Evolutionary conservation across 2,329 filamentous ascomycete species (phyloP).

Genomic region (Knufia petricola): DNA sequence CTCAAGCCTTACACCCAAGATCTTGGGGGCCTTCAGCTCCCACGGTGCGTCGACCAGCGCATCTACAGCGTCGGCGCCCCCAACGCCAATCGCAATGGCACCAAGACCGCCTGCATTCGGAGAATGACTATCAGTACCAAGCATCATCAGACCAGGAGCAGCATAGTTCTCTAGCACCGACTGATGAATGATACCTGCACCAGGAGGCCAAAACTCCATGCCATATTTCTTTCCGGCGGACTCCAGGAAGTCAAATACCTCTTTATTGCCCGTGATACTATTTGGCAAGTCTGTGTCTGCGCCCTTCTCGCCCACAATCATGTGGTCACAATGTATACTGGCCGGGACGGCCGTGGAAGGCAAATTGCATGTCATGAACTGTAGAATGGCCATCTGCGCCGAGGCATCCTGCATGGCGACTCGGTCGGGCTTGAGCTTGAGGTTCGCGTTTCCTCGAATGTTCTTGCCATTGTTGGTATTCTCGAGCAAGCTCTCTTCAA

Average conservation of each 20-base stretch:
- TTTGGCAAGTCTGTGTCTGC: constrained; percentile 75
- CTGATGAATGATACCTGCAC: constrained; percentile 94
- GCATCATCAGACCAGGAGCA: constrained; percentile 95
- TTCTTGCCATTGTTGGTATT: constrained; percentile 74
- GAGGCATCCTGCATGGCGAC: constrained; percentile 99
- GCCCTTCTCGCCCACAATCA: constrained; percentile 92
- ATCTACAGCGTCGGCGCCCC: constrained; percentile 93
- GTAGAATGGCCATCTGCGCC: constrained; percentile 93
- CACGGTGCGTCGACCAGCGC: constrained; percentile 92
- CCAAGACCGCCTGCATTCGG: constrained; percentile 93
- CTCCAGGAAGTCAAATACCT: constrained; percentile 96
- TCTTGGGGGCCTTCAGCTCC: constrained; percentile 91
- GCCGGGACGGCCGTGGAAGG: constrained; percentile 85
- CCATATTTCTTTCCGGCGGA: constrained; percentile 84
- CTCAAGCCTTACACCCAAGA: constrained; percentile 74
- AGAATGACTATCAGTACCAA: constrained; percentile 94
- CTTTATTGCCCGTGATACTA: constrained; percentile 84
- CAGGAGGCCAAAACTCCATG: constrained; percentile 91
- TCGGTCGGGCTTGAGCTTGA: constrained; percentile 93
- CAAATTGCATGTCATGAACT: constrained; percentile 96
- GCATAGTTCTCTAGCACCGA: constrained; percentile 97
- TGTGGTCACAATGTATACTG: constrained; percentile 96
- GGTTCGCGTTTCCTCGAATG: constrained; percentile 78
- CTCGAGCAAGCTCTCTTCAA: constrained; percentile 75
- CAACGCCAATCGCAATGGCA: constrained; percentile 91